Percentiles rank a stretch among this genome's conserved stretches.
Evolutionary conservation across 129 eudicot genomes (phyloP).

Genomic region (Pulicaria dysenterica): DNA sequence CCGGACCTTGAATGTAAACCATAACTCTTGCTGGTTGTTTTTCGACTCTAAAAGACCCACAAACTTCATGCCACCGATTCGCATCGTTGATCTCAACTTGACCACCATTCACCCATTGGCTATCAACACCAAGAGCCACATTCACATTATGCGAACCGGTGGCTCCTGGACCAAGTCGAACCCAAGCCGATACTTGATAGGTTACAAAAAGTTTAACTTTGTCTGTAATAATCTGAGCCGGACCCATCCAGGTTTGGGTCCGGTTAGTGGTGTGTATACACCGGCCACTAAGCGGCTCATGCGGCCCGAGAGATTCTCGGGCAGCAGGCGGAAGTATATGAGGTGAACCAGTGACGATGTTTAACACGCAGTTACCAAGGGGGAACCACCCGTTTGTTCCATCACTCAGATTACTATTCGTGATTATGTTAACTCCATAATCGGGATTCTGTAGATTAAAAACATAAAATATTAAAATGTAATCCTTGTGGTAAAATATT

Average conservation of each 20-base stretch:
- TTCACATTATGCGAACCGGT: constrained; percentile 71
- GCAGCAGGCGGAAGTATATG: constrained; percentile 84
- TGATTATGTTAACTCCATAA: constrained; percentile 71
- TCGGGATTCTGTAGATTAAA: constrained; percentile 50
- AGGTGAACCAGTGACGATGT: constrained; percentile 65
- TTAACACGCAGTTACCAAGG: constrained; percentile 70
- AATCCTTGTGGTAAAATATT: too few relatives aligned
- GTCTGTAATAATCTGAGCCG: constrained; percentile 91
- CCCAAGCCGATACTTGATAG: constrained; percentile 95
- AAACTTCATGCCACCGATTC: constrained; percentile 82
- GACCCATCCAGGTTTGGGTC: constrained; percentile 97
- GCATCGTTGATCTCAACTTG: constrained; percentile 64
- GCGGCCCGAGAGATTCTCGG: constrained; percentile 63
- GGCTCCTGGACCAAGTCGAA: constrained; percentile 68
- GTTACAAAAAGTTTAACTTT: constrained; percentile 73
- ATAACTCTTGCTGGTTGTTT: constrained; percentile 65
- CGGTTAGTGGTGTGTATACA: constrained; percentile 72
- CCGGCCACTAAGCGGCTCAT: constrained; percentile 69
- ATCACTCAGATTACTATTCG: constrained; percentile 74
- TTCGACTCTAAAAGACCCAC: constrained; percentile 87
- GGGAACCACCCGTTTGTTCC: constrained; percentile 92
- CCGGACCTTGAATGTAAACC: constrained; percentile 95
- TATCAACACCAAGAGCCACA: constrained; percentile 80
- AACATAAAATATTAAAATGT: not conserved
- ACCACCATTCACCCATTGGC: constrained; percentile 95